These are phyloP conservation scores for Penicillium paneum DNA, from an alignment of 2,329 filamentous ascomycete genomes.

Conservation along the genomic window DNA sequence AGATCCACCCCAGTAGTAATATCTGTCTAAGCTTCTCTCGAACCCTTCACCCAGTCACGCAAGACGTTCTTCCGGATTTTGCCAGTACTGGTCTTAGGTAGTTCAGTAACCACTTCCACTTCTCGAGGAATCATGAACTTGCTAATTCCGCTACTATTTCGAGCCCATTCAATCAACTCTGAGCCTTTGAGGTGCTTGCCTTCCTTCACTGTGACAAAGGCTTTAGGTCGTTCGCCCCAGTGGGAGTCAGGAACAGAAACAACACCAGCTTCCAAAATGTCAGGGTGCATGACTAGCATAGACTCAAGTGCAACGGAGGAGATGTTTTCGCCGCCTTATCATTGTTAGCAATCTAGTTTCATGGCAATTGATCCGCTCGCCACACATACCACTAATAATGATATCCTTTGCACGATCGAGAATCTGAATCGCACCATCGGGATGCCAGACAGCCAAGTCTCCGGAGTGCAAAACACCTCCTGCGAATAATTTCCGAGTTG, in stretches of 20 bases:
- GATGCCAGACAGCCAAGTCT: constrained; percentile 89
- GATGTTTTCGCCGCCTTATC: constrained; percentile 87
- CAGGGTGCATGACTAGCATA: constrained; percentile 82
- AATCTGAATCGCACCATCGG: constrained; percentile 87
- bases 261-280: constrained; percentile 86
- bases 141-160: constrained; percentile 73
- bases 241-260: constrained; percentile 82
- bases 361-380: no score
- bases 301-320: constrained; percentile 88
- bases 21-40: constrained; percentile 17
- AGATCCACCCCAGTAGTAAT: background rate
- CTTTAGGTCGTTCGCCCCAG: constrained; percentile 96
- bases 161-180: constrained; percentile 83
- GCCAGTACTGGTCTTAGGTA: constrained; percentile 95
- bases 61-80: constrained; percentile 96
- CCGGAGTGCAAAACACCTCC: constrained; percentile 86
- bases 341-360: background rate
- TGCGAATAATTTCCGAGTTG: constrained; percentile 80
- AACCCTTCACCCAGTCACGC: constrained; percentile 73
- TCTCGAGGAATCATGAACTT: constrained; percentile 80
- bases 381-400: constrained; percentile 77
- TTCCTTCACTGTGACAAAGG: constrained; percentile 77
- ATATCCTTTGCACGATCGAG: constrained; percentile 95
- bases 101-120: constrained; percentile 74
- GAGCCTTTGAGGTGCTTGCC: constrained; percentile 60